A percentile compares a stretch with the other conserved stretches of the same genome.
Conservation (phyloP, 768 basidiomycete species). For the Suillus spraguei region DNA sequence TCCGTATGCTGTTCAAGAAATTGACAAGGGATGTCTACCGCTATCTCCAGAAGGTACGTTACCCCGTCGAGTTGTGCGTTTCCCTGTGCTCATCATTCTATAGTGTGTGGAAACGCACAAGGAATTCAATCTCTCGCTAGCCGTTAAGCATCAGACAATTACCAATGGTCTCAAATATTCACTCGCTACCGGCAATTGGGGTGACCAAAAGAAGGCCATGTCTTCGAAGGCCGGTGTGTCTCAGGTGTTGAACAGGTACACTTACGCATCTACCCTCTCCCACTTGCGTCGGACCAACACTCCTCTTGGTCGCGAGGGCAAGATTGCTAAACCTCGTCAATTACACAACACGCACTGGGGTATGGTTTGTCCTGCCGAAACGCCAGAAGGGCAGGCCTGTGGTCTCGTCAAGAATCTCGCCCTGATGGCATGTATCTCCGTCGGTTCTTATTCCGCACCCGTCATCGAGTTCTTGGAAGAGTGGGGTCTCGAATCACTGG, state of each 20-base stretch:
- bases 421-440: slow-evolving; percentile 97
- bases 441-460: slow-evolving; percentile 93
- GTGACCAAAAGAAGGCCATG: slow-evolving; percentile 98
- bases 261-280: slow-evolving; percentile 96
- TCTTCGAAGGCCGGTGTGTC: slow-evolving; percentile 98
- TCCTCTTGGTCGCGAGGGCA: slow-evolving; percentile 96
- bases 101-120: slow-evolving; percentile 97
- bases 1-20: slow-evolving; percentile 97
- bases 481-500: slow-evolving; percentile 95
- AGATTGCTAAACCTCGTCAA: slow-evolving; percentile 99
- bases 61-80: not conserved
- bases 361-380: slow-evolving; percentile 99
- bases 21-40: slow-evolving; percentile 96
- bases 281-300: slow-evolving; percentile 98
- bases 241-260: slow-evolving; percentile 97
- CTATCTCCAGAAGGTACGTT: slow-evolving; percentile 88
- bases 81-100: slow-evolving; percentile 14
- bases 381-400: slow-evolving; percentile 99
- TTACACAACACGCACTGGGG: slow-evolving; percentile 99
- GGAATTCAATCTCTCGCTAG: slow-evolving; percentile 87
- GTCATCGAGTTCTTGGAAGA: slow-evolving; percentile 99
- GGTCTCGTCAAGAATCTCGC: slow-evolving; percentile 98
- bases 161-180: slow-evolving; percentile 99
- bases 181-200: slow-evolving; percentile 98
- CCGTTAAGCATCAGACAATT: slow-evolving; percentile 96